Conservation (phyloP, 1,284 basidiomycete species). For the Polyporus tsugae region DNA sequence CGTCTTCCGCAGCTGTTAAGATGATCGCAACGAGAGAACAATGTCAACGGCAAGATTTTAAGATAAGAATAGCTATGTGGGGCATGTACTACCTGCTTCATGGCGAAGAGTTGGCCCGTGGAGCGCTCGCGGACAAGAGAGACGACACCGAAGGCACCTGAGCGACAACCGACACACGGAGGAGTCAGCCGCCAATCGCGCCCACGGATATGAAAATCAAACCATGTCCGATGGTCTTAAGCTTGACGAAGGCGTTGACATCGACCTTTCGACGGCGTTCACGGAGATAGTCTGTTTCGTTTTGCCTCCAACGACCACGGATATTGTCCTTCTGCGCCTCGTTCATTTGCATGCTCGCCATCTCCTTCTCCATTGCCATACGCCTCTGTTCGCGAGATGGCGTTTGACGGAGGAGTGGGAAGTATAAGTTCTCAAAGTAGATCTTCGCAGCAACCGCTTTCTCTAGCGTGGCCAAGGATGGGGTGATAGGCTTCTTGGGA, state of each 20-base stretch:
- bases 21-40: slow-evolving; percentile 16
- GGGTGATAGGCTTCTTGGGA: slow-evolving; percentile 68
- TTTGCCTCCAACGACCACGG: slow-evolving; percentile 81
- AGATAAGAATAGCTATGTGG: background rate
- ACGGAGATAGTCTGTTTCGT: slow-evolving; percentile 90
- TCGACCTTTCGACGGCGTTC: slow-evolving; percentile 86
- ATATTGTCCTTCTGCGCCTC: slow-evolving; percentile 77
- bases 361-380: slow-evolving; percentile 88
- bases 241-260: slow-evolving; percentile 85
- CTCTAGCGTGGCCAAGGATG: slow-evolving; percentile 91
- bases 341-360: slow-evolving; percentile 76
- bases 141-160: slow-evolving; percentile 96
- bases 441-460: slow-evolving; percentile 92
- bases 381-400: slow-evolving; percentile 87
- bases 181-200: slow-evolving; percentile 26
- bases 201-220: slow-evolving; percentile 35
- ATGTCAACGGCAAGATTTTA: slow-evolving; percentile 3
- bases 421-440: slow-evolving; percentile 97
- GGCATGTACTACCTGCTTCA: slow-evolving; percentile 84
- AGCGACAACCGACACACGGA: slow-evolving; percentile 11
- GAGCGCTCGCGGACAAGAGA: slow-evolving; percentile 87
- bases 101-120: slow-evolving; percentile 87
- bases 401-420: slow-evolving; percentile 86
- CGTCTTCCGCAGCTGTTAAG: slow-evolving; percentile 83
- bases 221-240: slow-evolving; percentile 98